Evolutionary conservation across 257 asterid species (phyloP).

Genomic region (Osmanthus fragrans): DNA sequence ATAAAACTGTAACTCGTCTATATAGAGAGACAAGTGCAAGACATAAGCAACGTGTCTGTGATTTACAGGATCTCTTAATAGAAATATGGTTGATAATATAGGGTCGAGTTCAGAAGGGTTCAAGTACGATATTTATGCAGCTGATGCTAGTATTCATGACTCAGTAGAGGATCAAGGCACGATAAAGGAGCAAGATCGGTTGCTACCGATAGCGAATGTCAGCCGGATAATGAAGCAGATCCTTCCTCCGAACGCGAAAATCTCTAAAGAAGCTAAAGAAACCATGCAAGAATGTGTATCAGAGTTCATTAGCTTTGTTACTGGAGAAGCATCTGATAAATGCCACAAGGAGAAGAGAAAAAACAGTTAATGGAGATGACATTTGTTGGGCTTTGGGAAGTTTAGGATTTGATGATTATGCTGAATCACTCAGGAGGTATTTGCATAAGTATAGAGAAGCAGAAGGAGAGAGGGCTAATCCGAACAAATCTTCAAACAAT

Average conservation of each 20-base stretch:
- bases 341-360: constrained; percentile 15
- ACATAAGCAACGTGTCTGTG: constrained; percentile 34
- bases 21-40: constrained; percentile 30
- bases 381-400: constrained; percentile 14
- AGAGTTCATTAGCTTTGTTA: constrained; percentile 12
- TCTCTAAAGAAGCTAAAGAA: constrained; percentile 28
- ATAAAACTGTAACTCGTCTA: neutral
- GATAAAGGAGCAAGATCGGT: constrained; percentile 25
- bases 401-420: constrained; percentile 14
- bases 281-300: constrained; percentile 25
- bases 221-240: constrained; percentile 34
- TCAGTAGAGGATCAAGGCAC: constrained; percentile 2
- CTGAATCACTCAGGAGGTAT: neutral
- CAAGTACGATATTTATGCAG: constrained; percentile 4
- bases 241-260: constrained; percentile 26
- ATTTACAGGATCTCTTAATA: constrained; percentile 28
- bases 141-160: neutral
- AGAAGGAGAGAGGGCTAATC: constrained; percentile 13
- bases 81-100: constrained; percentile 32
- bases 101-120: neutral
- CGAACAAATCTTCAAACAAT: neutral
- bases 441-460: constrained; percentile 12
- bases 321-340: constrained; percentile 16
- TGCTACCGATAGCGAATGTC: constrained; percentile 23
- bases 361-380: constrained; percentile 15